Evolutionary conservation across 1,139 yeast genomes (phyloP).

Genomic region (Scheffersomyces quercinus): DNA sequence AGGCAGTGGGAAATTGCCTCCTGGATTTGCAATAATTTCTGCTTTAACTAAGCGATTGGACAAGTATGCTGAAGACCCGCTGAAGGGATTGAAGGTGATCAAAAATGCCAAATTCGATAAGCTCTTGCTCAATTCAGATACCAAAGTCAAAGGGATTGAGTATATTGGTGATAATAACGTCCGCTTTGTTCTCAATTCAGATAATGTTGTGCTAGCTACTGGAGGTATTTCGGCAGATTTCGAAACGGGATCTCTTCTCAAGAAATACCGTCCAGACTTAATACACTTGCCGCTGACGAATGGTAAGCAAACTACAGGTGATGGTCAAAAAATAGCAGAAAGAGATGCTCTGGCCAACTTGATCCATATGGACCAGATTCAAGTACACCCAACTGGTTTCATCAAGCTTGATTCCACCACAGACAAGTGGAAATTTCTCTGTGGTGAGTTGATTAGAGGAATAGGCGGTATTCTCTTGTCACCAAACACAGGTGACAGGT

Average conservation of each 20-base stretch:
- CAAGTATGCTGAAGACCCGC: slow-evolving; percentile 9
- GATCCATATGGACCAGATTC: slow-evolving; percentile 38
- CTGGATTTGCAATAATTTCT: slow-evolving; percentile 38
- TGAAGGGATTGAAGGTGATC: slow-evolving; percentile 18
- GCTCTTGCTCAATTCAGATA: slow-evolving; percentile 14
- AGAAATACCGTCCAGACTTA: slow-evolving; percentile 35
- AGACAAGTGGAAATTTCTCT: slow-evolving; percentile 31
- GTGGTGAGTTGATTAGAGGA: slow-evolving; percentile 40
- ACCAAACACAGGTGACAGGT: slow-evolving; percentile 31
- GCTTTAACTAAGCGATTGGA: slow-evolving; percentile 23
- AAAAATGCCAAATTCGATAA: slow-evolving; percentile 21
- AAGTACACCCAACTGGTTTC: slow-evolving; percentile 44
- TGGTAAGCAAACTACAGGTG: slow-evolving; percentile 37
- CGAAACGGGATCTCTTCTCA: slow-evolving; percentile 20
- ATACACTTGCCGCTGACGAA: slow-evolving; percentile 35
- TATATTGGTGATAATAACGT: slow-evolving; percentile 11
- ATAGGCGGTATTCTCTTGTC: slow-evolving; percentile 39
- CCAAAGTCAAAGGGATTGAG: slow-evolving; percentile 24
- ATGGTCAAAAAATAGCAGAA: slow-evolving; percentile 37
- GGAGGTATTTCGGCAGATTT: slow-evolving; percentile 41
- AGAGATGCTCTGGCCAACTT: slow-evolving; percentile 32
- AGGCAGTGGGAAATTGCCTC: slow-evolving; percentile 33
- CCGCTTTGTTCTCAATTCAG: slow-evolving; percentile 7
- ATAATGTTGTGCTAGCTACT: slow-evolving; percentile 34
- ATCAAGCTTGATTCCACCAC: slow-evolving; percentile 18